These are phyloP conservation scores for Phytophthora boehmeriae DNA, from an alignment of 352 stramenopile genomes.

Conservation along the genomic window DNA sequence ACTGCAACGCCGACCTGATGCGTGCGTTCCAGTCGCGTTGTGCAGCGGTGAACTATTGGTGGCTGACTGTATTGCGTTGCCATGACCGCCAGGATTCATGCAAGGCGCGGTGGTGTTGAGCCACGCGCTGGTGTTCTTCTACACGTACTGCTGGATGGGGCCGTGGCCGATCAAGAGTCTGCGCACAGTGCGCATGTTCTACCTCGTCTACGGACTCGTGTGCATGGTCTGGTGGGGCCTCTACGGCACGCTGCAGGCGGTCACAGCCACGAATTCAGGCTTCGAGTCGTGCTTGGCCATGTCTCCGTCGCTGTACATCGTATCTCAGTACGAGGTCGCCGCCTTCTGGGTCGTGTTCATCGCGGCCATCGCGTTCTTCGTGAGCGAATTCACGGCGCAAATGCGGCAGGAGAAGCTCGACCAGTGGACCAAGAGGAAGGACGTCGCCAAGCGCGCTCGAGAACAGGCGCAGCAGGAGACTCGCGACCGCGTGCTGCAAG, in stretches of 20 bases:
- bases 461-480: slow-evolving; percentile 38
- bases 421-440: slow-evolving; percentile 33
- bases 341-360: slow-evolving; percentile 70
- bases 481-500: slow-evolving; percentile 37
- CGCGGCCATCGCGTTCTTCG: slow-evolving; percentile 49
- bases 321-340: slow-evolving; percentile 74
- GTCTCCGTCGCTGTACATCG: slow-evolving; percentile 68
- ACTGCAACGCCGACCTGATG: slow-evolving; percentile 74
- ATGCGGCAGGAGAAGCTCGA: slow-evolving; percentile 47
- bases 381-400: slow-evolving; percentile 52
- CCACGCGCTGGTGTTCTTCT: slow-evolving; percentile 71
- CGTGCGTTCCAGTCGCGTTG: slow-evolving; percentile 36
- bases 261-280: slow-evolving; percentile 58
- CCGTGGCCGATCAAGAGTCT: slow-evolving; percentile 59
- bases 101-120: slow-evolving; percentile 70
- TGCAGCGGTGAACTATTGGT: slow-evolving; percentile 8
- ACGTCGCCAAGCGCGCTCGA: slow-evolving; percentile 37
- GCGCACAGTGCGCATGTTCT: slow-evolving; percentile 65
- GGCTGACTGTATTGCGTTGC: slow-evolving; percentile 14
- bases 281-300: slow-evolving; percentile 75
- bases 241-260: slow-evolving; percentile 67
- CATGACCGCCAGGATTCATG: slow-evolving; percentile 50
- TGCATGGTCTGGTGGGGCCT: slow-evolving; percentile 71
- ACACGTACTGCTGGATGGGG: slow-evolving; percentile 77
- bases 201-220: slow-evolving; percentile 61